These are phyloP conservation scores for Crithidia brevicula DNA, from an alignment of 208 protist species.

Conservation along the genomic window DNA sequence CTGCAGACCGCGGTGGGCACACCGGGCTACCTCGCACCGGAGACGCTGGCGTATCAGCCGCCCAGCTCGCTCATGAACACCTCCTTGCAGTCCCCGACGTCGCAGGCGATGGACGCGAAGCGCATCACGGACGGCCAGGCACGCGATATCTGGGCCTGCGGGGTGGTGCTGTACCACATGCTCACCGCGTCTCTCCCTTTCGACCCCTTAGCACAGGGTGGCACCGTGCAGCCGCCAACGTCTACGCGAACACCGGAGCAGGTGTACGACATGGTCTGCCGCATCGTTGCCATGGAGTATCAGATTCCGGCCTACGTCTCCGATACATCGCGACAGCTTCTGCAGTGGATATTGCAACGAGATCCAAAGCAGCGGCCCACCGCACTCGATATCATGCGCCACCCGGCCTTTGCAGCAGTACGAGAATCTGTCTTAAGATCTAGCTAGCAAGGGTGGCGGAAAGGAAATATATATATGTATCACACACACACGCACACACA, in stretches of 20 bases:
- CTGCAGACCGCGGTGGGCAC: constrained; percentile 68
- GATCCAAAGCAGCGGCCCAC: constrained; percentile 47
- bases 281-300: constrained; percentile 67
- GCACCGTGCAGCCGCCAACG: constrained; percentile 24
- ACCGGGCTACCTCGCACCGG: constrained; percentile 79
- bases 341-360: constrained; percentile 44
- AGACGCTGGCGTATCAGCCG: constrained; percentile 67
- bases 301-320: constrained; percentile 52
- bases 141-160: constrained; percentile 95
- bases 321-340: constrained; percentile 36
- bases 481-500: background rate
- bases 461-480: background rate
- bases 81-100: background rate
- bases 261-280: constrained; percentile 49
- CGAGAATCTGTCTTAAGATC: constrained; percentile 16
- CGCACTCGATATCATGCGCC: constrained; percentile 40
- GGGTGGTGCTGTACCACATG: constrained; percentile 93
- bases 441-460: background rate
- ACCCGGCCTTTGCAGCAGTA: constrained; percentile 38
- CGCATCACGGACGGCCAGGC: constrained; percentile 70
- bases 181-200: constrained; percentile 83
- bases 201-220: constrained; percentile 43
- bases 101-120: background rate
- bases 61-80: constrained; percentile 38
- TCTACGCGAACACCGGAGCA: constrained; percentile 31